Conservation (phyloP, 2,329 filamentous ascomycete species). For the Ceratocystis lukuohia region DNA sequence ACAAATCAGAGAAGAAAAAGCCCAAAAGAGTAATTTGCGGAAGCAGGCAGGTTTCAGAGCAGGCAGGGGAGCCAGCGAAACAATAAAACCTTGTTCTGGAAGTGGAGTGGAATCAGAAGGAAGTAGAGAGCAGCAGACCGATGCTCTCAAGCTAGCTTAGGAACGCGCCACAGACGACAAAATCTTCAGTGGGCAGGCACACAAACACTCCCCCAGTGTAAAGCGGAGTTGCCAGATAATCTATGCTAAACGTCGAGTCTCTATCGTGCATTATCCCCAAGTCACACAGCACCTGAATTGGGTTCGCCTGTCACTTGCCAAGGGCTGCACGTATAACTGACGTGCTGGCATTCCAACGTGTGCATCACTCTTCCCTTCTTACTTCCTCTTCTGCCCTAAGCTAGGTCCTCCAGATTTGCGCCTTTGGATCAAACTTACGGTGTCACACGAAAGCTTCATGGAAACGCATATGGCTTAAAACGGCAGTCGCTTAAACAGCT, state of each 20-base stretch:
- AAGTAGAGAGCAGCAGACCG: neutral
- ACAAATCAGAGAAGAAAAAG: neutral
- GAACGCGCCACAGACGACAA: neutral
- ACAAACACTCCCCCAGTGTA: too few species aligned
- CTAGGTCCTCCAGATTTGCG: neutral
- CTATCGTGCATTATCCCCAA: too few species aligned
- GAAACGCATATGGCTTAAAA: neutral
- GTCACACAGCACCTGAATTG: too few species aligned
- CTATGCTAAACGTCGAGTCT: too few species aligned
- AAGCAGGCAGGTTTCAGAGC: constrained; percentile 2
- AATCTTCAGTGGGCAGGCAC: neutral
- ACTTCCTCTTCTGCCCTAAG: neutral
- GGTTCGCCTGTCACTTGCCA: too few species aligned
- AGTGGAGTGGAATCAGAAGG: neutral
- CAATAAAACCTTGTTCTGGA: constrained; percentile 5
- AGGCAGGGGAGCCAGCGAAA: neutral
- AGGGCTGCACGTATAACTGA: neutral
- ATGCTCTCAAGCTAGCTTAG: neutral
- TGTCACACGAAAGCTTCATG: neutral
- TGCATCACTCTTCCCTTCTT: neutral
- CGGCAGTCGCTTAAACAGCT: constrained; percentile 1
- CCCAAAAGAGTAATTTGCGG: constrained; percentile 8
- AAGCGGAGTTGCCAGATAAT: too few species aligned
- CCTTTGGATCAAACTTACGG: neutral
- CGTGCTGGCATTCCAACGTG: neutral